Conservation (phyloP, 495 filamentous ascomycete genomes). For the Penicillium turbatum region DNA sequence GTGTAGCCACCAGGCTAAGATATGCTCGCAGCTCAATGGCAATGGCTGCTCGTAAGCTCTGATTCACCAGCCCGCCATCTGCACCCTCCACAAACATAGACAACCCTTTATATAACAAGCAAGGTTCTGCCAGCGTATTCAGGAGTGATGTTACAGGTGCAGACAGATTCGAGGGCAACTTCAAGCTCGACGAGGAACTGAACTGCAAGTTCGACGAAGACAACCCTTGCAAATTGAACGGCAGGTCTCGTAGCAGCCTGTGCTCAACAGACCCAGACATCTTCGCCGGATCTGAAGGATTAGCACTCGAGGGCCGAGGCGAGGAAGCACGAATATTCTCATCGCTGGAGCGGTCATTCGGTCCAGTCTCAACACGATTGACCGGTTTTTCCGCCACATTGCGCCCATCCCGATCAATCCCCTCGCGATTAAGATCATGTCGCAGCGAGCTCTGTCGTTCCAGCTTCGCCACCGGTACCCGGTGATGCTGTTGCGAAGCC, state of each 20-base stretch:
- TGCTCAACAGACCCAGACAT: conserved; percentile 62
- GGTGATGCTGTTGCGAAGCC: conserved; percentile 35
- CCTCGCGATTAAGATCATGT: conserved; percentile 21
- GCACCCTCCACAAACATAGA: conserved; percentile 72
- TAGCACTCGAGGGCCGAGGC: conserved; percentile 14
- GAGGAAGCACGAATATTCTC: conserved; percentile 16
- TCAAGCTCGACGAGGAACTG: conserved; percentile 55
- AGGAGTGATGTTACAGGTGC: conserved; percentile 82
- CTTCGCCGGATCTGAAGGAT: conserved; percentile 1
- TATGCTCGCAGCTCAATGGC: conserved; percentile 83
- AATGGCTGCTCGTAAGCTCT: conserved; percentile 90
- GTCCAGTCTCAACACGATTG: conserved; percentile 19
- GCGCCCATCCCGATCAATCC: conserved; percentile 12
- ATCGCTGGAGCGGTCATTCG: conserved; percentile 15
- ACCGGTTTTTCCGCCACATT: conserved; percentile 12
- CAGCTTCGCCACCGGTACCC: conserved; percentile 5
- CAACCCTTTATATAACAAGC: conserved; percentile 78
- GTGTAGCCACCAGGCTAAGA: conserved; percentile 82
- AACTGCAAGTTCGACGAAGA: conserved; percentile 83
- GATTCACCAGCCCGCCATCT: conserved; percentile 72
- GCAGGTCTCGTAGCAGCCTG: conserved; percentile 80
- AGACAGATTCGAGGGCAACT: conserved; percentile 73
- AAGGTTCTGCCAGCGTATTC: conserved; percentile 88
- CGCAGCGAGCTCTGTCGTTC: conserved; percentile 31
- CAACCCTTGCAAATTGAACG: conserved; percentile 90